Evolutionary conservation across 768 basidiomycete genomes (phyloP).

Genomic region (Cystobasidium onofrii): DNA sequence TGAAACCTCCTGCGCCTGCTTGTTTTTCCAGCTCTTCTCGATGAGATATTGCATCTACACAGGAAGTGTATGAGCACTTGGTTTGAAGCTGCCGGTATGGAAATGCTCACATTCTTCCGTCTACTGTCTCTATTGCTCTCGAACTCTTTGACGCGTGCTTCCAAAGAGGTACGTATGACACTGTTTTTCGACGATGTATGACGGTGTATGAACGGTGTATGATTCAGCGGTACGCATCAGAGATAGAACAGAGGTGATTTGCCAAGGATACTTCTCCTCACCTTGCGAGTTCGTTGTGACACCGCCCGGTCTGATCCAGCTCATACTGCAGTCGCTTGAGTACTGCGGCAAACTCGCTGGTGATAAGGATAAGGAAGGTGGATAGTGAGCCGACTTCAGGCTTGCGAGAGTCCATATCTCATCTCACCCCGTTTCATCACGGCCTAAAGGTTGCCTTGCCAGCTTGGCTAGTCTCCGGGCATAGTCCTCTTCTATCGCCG

Average conservation of each 20-base stretch:
- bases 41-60: conserved; percentile 46
- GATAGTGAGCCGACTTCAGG: conserved; percentile 31
- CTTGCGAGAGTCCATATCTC: not conserved
- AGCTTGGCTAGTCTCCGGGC: conserved; percentile 74
- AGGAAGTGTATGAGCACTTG: not conserved
- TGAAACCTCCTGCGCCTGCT: conserved; percentile 74
- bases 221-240: not conserved
- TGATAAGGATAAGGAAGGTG: conserved; percentile 36
- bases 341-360: conserved; percentile 70
- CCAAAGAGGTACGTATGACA: conserved; percentile 51
- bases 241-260: not conserved
- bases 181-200: not conserved
- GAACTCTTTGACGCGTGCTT: conserved; percentile 58
- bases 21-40: conserved; percentile 84
- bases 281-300: conserved; percentile 64
- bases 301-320: conserved; percentile 70
- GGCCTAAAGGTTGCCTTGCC: conserved; percentile 65
- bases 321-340: conserved; percentile 72
- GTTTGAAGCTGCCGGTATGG: not conserved
- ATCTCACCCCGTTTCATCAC: conserved; percentile 84
- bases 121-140: conserved; percentile 60
- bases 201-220: not conserved
- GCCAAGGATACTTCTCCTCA: conserved; percentile 54
- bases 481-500: conserved; percentile 88
- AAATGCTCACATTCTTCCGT: conserved; percentile 54